phyloP scores from a whole-genome alignment of 768 basidiomycete genomes.

The Dioszegia crocea region DNA sequence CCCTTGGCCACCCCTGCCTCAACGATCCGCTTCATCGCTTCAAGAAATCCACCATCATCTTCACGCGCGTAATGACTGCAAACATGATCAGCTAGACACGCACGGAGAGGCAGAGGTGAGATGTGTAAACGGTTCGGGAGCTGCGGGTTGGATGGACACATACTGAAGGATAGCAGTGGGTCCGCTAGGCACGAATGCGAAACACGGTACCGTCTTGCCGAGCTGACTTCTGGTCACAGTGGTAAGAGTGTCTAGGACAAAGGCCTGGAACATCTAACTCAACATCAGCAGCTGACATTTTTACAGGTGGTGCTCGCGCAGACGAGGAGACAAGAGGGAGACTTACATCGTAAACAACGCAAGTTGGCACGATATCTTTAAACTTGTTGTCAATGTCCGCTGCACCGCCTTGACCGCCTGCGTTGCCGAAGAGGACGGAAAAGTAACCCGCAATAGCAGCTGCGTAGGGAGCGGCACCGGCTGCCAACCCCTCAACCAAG shows the following conservation, averaged over 20 bases:
- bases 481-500: conserved; percentile 8
- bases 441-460: conserved; percentile 13
- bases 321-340: too few relatives aligned
- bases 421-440: neutral
- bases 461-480: conserved; percentile 20
- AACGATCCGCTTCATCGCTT: neutral
- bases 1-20: conserved; percentile 18
- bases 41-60: conserved; percentile 10
- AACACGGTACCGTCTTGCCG: conserved; percentile 1
- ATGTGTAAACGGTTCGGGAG: too few relatives aligned
- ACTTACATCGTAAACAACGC: conserved; percentile 29
- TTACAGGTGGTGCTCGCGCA: too few relatives aligned
- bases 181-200: conserved; percentile 20
- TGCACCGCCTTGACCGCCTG: neutral
- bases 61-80: conserved; percentile 19
- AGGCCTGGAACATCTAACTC: conserved; percentile 19
- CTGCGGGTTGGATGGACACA: too few relatives aligned
- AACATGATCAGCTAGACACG: neutral
- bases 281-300: too few relatives aligned
- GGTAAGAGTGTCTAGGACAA: conserved; percentile 17
- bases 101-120: neutral
- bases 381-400: conserved; percentile 15
- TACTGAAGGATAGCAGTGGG: conserved; percentile 19
- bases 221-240: neutral
- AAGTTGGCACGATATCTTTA: conserved; percentile 9